phyloP scores from a whole-genome alignment of 2,329 filamentous ascomycete species.

The Cercospora zeae-maydis region DNA sequence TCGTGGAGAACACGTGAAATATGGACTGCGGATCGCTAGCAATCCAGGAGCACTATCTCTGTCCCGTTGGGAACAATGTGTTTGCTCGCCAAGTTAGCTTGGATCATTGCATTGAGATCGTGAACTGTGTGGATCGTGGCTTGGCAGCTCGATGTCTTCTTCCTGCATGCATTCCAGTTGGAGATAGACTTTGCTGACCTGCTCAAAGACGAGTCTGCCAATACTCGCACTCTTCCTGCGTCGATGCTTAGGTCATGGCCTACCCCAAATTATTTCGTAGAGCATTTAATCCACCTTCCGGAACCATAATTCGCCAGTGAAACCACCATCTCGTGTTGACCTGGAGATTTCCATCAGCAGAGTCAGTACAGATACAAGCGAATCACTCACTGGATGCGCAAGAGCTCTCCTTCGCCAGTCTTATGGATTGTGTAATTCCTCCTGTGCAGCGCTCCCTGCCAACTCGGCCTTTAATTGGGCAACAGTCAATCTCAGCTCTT shows the following conservation, averaged over 20 bases:
- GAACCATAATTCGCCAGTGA: constrained; percentile 14
- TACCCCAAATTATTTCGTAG: too few species aligned
- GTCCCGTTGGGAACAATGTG: too few species aligned
- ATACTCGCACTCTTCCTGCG: neutral
- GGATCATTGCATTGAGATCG: neutral
- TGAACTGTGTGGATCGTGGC: neutral
- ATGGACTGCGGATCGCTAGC: too few species aligned
- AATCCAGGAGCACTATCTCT: too few species aligned
- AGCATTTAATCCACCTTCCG: neutral
- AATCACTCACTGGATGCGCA: constrained; percentile 6
- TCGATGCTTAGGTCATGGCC: too few species aligned
- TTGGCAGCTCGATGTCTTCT: neutral
- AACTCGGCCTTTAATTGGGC: neutral
- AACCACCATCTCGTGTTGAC: constrained; percentile 9
- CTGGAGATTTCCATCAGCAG: neutral
- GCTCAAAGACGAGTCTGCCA: too few species aligned
- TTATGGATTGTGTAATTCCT: constrained; percentile 15
- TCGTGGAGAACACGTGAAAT: too few species aligned
- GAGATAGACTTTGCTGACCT: too few species aligned
- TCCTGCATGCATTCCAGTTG: neutral
- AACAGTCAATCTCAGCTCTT: neutral
- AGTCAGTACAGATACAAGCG: neutral
- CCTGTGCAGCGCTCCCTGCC: constrained; percentile 7
- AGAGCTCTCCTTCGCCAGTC: constrained; percentile 9
- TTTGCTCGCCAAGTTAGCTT: too few species aligned